Conservation (phyloP, 1,139 yeast genomes). For the Geotrichum carabidarum region DNA sequence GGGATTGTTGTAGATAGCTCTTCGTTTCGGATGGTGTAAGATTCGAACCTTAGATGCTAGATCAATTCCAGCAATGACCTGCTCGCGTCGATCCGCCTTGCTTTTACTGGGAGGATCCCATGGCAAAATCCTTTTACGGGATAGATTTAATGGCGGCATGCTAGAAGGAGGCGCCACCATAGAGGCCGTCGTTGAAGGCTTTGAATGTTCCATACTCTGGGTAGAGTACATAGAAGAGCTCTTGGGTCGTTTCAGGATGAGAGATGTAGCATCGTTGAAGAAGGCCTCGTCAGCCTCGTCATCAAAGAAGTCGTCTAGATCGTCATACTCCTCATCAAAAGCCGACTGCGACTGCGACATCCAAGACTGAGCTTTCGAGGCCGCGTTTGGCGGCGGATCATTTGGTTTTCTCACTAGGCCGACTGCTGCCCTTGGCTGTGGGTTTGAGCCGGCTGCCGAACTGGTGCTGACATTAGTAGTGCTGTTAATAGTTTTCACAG, state of each 20-base stretch:
- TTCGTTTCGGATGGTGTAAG: not conserved
- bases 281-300: slow-evolving; percentile 12
- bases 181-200: not conserved
- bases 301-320: slow-evolving; percentile 10
- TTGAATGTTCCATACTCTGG: not conserved
- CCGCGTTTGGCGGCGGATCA: not conserved
- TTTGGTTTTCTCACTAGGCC: not conserved
- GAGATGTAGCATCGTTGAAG: not conserved
- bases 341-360: slow-evolving; percentile 9
- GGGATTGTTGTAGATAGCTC: too few relatives aligned
- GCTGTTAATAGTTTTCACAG: not conserved
- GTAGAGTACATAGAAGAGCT: not conserved
- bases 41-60: not conserved
- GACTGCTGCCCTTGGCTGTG: not conserved
- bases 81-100: not conserved
- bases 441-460: not conserved
- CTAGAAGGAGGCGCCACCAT: not conserved
- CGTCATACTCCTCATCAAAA: slow-evolving; percentile 11
- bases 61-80: slow-evolving; percentile 5
- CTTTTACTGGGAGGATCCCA: not conserved
- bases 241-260: not conserved
- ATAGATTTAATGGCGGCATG: not conserved
- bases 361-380: slow-evolving; percentile 7
- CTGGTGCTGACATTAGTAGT: not conserved
- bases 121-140: slow-evolving; percentile 4